phyloP scores from a whole-genome alignment of 2,329 filamentous ascomycete species.

The Phaeoacremonium minimum region DNA sequence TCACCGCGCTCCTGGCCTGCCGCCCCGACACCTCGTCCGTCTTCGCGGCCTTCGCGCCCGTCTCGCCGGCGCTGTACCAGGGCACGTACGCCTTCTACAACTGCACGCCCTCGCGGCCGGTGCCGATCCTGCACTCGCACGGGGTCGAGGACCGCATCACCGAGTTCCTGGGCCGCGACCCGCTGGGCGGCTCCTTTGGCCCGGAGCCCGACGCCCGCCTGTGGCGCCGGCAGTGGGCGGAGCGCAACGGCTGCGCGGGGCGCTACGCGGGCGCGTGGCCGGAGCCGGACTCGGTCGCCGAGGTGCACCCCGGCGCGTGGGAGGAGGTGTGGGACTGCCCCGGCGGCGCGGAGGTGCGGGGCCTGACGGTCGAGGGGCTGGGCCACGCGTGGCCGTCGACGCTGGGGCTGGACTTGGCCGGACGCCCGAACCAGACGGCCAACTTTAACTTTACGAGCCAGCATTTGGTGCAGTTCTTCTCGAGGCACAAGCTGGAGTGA shows the following conservation, averaged over 20 bases:
- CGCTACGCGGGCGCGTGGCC: slow-evolving; percentile 9
- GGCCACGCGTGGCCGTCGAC: slow-evolving; percentile 14
- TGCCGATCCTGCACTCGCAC: slow-evolving; percentile 12
- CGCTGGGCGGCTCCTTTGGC: slow-evolving; percentile 9
- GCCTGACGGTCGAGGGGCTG: slow-evolving; percentile 11
- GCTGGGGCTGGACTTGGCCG: slow-evolving; percentile 9
- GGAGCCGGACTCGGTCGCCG: slow-evolving; percentile 6
- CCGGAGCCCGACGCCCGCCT: slow-evolving; percentile 11
- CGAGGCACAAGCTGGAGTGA: slow-evolving; percentile 10
- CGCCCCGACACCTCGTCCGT: slow-evolving; percentile 10
- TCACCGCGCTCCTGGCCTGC: slow-evolving; percentile 13
- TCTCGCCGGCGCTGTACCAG: slow-evolving; percentile 13
- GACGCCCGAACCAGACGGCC: slow-evolving; percentile 10
- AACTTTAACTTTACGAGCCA: slow-evolving; percentile 14
- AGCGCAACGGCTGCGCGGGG: slow-evolving; percentile 10
- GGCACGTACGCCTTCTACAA: slow-evolving; percentile 11
- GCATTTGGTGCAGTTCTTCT: slow-evolving; percentile 14
- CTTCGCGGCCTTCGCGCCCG: slow-evolving; percentile 13
- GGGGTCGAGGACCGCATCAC: slow-evolving; percentile 12
- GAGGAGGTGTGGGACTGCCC: slow-evolving; percentile 13
- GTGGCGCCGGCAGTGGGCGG: slow-evolving; percentile 13
- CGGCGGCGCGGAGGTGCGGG: slow-evolving; percentile 11
- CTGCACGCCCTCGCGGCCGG: slow-evolving; percentile 9
- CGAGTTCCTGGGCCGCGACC: slow-evolving; percentile 10
- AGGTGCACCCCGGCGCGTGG: slow-evolving; percentile 12